Evolutionary conservation across 768 basidiomycete genomes (phyloP), one percentile per base, ranked within the genome.

Genomic region (Astraeus odoratus): DNA sequence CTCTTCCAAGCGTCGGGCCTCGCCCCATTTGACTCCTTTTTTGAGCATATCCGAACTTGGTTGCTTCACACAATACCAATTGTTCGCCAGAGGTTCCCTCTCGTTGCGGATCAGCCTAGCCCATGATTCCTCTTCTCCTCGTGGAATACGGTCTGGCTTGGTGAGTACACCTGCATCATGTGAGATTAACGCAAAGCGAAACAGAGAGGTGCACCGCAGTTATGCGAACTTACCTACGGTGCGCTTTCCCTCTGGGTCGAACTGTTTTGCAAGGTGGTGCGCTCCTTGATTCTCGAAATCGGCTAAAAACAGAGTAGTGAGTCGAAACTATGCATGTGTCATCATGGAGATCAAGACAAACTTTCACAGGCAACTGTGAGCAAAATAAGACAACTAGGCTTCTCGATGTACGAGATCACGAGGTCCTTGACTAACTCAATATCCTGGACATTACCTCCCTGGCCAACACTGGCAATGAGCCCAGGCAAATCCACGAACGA

Each of bases 201-300:
- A 41, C 2, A 31, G 30, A 15, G 19, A 19, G 15, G 19, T 24
- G 23, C 16, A 10, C 30, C 34, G 23, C n/a, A 25, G 24, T 8
- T n/a, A n/a, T n/a, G n/a, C n/a, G n/a, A n/a, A 46, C 43, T 24
- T 49, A 70, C 79, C 80, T 36, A 80, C 76, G 0, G 77, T 81
- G 5, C 79, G 64, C n/a, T 52, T 49, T 2, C 79, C 76, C 1
- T 64, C 50, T 0, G 69, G 69, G 51, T 80, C 78, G 29, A 56
- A 70, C 29, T 70, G 56, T 2, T 58, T 59, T 1, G 78, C 78
- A 3, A 80, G 66, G 1, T 64, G 60, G 10, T 71, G 63, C 0
- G 79, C 78, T 43, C 71, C 73, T 53, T 78, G 78, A 51, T 78
- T 81, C 51, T 80, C 72, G 41, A 77, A 72, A 45, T 81, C 80